phyloP scores from a whole-genome alignment of 2,329 filamentous ascomycete genomes.

The Drechslerella stenobrocha region DNA sequence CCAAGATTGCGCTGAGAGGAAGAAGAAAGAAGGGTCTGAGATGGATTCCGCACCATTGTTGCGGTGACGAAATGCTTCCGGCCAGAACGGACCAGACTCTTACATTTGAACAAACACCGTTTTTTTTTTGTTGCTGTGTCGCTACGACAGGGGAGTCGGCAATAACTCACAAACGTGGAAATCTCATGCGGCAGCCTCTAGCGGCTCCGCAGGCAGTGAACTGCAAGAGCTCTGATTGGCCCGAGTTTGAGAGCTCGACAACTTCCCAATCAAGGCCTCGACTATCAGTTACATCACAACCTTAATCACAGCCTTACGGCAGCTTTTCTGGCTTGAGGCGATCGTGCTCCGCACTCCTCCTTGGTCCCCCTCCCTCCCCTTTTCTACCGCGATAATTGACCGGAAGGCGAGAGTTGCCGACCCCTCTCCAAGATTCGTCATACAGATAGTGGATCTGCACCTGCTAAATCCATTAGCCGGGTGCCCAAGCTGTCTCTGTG shows the following conservation, averaged over 20 bases:
- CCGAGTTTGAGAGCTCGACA: constrained; percentile 17
- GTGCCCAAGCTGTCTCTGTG: constrained; percentile 14
- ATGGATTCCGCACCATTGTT: no score
- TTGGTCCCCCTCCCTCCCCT: neutral
- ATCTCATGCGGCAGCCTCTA: constrained; percentile 39
- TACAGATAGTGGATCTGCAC: constrained; percentile 39
- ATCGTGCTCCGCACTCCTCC: constrained; percentile 22
- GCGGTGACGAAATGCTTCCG: constrained; percentile 24
- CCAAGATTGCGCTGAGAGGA: constrained; percentile 45
- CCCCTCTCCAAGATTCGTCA: constrained; percentile 19
- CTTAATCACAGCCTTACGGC: constrained; percentile 46
- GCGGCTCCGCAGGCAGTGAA: constrained; percentile 33
- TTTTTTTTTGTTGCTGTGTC: neutral
- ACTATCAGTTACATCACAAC: constrained; percentile 49
- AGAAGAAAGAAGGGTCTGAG: constrained; percentile 26
- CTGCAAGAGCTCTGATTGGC: constrained; percentile 32
- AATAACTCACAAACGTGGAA: constrained; percentile 24
- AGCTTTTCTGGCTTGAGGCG: constrained; percentile 31
- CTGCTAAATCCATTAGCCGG: constrained; percentile 34
- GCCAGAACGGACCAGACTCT: no score
- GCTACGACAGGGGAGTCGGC: constrained; percentile 8
- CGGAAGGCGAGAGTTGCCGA: constrained; percentile 24
- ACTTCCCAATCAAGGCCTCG: constrained; percentile 43
- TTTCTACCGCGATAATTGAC: constrained; percentile 44
- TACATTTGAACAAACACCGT: no score